These are phyloP conservation scores for Talaromyces sp. DNA, from an alignment of 2,329 filamentous ascomycete genomes.

Conservation along the genomic window DNA sequence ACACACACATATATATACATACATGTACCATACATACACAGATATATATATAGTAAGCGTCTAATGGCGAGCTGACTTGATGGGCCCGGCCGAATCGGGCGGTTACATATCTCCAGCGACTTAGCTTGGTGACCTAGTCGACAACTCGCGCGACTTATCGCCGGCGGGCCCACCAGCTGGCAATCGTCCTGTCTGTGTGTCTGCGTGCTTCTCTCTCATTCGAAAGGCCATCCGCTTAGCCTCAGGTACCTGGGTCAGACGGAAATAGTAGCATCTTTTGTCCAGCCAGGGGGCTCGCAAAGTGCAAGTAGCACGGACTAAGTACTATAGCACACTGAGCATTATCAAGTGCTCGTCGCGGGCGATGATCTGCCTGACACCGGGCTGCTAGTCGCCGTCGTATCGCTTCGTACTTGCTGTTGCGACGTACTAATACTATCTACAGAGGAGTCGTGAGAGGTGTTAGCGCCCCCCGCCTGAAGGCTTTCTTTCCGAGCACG, in stretches of 20 bases:
- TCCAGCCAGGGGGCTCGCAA: background rate
- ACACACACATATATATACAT: background rate
- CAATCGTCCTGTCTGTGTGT: background rate
- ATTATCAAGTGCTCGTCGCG: no score
- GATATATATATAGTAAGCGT: background rate
- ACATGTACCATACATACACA: background rate
- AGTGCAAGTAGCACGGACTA: no score
- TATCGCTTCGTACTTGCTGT: background rate
- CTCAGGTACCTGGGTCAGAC: conserved; percentile 7
- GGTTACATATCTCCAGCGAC: background rate
- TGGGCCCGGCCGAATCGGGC: background rate
- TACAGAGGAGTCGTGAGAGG: background rate
- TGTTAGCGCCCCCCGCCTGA: background rate
- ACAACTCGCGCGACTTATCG: conserved; percentile 7
- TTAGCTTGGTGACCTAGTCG: background rate
- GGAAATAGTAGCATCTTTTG: background rate
- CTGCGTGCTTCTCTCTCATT: background rate
- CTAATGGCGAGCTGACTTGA: background rate
- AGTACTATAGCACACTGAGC: no score
- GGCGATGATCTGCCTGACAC: background rate
- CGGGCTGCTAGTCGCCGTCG: background rate
- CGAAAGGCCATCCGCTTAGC: background rate
- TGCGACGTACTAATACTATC: background rate
- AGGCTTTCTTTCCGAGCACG: background rate
- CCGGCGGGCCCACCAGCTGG: conserved; percentile 5